Conservation (phyloP, 495 filamentous ascomycete genomes). For the Xylaria flabelliformis region DNA sequence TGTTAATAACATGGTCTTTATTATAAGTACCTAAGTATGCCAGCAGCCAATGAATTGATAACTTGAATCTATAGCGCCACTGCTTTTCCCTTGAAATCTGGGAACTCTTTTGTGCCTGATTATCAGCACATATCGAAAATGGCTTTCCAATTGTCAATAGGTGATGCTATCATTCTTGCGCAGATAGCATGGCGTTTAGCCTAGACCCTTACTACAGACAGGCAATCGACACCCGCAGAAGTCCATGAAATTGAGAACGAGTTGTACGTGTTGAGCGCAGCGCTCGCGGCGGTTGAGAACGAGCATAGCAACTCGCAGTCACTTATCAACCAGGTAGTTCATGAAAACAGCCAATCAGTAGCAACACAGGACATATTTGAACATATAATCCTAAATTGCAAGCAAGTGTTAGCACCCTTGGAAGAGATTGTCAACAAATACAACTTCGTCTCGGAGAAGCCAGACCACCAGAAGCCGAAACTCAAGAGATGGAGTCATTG, state of each 20-base stretch:
- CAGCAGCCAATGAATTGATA: too few relatives aligned
- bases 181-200: slow-evolving; percentile 23
- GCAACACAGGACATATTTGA: slow-evolving; percentile 1
- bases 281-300: slow-evolving; percentile 23
- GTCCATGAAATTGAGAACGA: slow-evolving; percentile 32
- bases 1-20: not conserved
- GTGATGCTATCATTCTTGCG: slow-evolving; percentile 21
- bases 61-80: too few relatives aligned
- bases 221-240: slow-evolving; percentile 28
- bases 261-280: slow-evolving; percentile 25
- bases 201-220: slow-evolving; percentile 26
- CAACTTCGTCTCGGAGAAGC: slow-evolving; percentile 12
- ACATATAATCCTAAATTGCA: slow-evolving; percentile 27
- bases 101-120: not conserved
- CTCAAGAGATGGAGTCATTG: slow-evolving; percentile 21
- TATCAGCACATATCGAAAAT: not conserved
- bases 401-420: slow-evolving; percentile 21
- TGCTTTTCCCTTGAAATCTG: too few relatives aligned
- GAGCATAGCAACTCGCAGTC: not conserved
- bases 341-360: not conserved
- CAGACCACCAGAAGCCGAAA: slow-evolving; percentile 1
- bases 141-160: slow-evolving; percentile 12
- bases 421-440: slow-evolving; percentile 31
- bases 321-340: not conserved
- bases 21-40: too few relatives aligned